phyloP scores from a whole-genome alignment of 2,329 filamentous ascomycete species.

The Arachnomyces sp. region DNA sequence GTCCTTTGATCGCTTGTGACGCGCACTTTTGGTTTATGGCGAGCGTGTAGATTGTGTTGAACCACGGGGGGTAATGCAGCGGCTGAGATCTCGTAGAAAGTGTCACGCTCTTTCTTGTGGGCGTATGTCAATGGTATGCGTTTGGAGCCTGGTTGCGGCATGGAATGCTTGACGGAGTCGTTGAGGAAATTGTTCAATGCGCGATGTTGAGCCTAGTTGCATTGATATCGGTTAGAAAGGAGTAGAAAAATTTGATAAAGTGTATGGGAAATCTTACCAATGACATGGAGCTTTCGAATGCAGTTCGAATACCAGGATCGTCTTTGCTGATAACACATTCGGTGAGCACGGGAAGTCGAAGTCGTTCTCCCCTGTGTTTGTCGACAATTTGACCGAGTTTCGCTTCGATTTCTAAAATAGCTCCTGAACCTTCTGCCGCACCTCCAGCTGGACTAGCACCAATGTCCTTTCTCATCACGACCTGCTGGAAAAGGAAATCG shows the following conservation, averaged over 20 bases:
- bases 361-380: constrained; percentile 60
- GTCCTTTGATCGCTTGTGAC: constrained; percentile 70
- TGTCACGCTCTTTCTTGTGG: constrained; percentile 74
- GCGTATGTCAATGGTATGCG: constrained; percentile 57
- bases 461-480: constrained; percentile 59
- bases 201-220: constrained; percentile 63
- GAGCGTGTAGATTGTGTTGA: constrained; percentile 50
- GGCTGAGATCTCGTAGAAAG: constrained; percentile 67
- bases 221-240: constrained; percentile 4
- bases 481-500: constrained; percentile 68
- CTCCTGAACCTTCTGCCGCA: constrained; percentile 54
- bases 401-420: constrained; percentile 85
- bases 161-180: constrained; percentile 48
- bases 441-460: constrained; percentile 44
- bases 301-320: constrained; percentile 44
- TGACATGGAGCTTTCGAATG: constrained; percentile 85
- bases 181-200: constrained; percentile 81
- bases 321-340: constrained; percentile 61
- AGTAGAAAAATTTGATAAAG: background rate
- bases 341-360: constrained; percentile 58
- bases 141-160: constrained; percentile 28
- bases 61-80: constrained; percentile 57
- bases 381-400: constrained; percentile 80
- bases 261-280: constrained; percentile 52
- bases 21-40: constrained; percentile 57